phyloP scores from a whole-genome alignment of 257 asterid species.

The Henckelia pumila region DNA sequence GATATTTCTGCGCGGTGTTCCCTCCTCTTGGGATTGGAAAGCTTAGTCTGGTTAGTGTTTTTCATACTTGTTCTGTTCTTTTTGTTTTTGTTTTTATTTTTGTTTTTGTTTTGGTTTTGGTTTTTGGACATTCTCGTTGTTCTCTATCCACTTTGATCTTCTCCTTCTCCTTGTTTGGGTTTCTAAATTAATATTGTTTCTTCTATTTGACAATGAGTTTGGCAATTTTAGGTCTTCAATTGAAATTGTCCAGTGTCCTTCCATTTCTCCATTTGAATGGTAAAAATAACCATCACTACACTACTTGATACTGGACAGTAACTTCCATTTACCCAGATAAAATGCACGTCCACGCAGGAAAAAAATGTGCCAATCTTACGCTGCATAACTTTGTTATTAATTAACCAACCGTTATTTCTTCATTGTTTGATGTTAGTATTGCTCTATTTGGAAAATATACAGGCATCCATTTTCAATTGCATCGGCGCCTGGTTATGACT shows the following conservation, averaged over 20 bases:
- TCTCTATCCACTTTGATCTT: too few species aligned
- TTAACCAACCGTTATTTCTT: neutral
- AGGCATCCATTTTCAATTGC: conserved; percentile 99
- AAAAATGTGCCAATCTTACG: neutral
- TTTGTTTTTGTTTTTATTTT: too few species aligned
- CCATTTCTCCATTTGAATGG: conserved; percentile 97
- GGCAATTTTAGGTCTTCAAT: too few species aligned
- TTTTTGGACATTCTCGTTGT: too few species aligned
- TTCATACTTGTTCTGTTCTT: too few species aligned
- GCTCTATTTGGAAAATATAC: conserved; percentile 20
- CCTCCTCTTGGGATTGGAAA: too few species aligned
- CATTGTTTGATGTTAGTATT: neutral
- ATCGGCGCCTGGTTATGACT: conserved; percentile 92
- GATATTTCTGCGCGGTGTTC: too few species aligned
- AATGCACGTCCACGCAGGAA: neutral
- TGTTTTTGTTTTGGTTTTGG: too few species aligned
- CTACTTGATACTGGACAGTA: neutral
- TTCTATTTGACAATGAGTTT: too few species aligned
- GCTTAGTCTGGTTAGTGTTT: too few species aligned
- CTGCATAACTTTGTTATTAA: neutral
- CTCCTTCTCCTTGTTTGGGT: too few species aligned
- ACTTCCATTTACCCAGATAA: neutral
- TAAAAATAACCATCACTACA: conserved; percentile 22
- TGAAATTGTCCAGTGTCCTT: conserved; percentile 96
- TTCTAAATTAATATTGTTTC: too few species aligned